These are phyloP conservation scores for Tolypocladium guangdongense DNA, from an alignment of 2,329 filamentous ascomycete genomes.

Conservation along the genomic window DNA sequence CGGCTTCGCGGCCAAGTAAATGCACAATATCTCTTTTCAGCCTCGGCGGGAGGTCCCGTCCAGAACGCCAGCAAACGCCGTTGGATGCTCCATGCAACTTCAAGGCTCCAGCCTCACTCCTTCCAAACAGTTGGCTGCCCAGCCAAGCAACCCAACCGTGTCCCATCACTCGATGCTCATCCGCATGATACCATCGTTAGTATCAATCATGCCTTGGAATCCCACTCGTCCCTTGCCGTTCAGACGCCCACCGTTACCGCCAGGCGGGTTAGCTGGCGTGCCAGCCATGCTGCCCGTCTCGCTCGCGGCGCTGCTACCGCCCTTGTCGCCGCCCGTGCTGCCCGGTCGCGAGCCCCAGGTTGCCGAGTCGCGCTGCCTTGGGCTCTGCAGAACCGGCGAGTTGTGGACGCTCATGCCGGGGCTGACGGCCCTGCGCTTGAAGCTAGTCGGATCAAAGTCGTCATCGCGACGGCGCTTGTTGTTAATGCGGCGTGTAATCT, in stretches of 20 bases:
- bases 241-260: conserved; percentile 29
- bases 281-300: conserved; percentile 31
- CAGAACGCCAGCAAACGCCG: background rate
- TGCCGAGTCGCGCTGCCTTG: conserved; percentile 58
- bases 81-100: background rate
- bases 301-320: conserved; percentile 41
- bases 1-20: background rate
- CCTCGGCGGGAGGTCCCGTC: background rate
- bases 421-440: conserved; percentile 86
- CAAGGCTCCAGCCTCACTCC: background rate
- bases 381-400: conserved; percentile 78
- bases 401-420: conserved; percentile 87
- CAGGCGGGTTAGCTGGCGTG: conserved; percentile 18
- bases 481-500: conserved; percentile 68
- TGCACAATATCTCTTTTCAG: background rate
- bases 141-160: background rate
- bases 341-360: conserved; percentile 64
- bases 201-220: conserved; percentile 88
- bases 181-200: conserved; percentile 90
- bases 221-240: conserved; percentile 56
- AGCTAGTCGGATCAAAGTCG: conserved; percentile 76
- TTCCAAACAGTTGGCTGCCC: background rate
- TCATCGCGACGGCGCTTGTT: conserved; percentile 81
- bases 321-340: conserved; percentile 45
- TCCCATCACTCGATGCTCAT: conserved; percentile 79